These are phyloP conservation scores for Yamadazyma atlantica DNA, from an alignment of 1,139 yeast species.

Conservation along the genomic window DNA sequence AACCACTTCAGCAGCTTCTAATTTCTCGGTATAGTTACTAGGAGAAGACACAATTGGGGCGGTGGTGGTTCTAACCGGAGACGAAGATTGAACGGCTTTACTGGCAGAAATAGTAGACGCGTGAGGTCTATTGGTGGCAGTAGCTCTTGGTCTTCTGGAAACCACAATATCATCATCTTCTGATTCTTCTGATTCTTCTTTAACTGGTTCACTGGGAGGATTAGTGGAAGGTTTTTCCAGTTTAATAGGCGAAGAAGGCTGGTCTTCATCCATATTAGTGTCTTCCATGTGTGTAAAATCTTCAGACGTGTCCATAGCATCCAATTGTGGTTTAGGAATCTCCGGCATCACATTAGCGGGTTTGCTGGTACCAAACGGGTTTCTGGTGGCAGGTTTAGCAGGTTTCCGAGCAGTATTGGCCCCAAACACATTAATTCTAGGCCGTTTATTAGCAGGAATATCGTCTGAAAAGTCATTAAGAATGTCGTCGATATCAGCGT, in stretches of 20 bases:
- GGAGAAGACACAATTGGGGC: slow-evolving; percentile 20
- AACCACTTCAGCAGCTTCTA: slow-evolving; percentile 45
- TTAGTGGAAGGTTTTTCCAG: slow-evolving; percentile 12
- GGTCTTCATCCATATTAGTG: slow-evolving; percentile 12
- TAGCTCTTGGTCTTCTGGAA: slow-evolving; percentile 43
- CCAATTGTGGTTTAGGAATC: not conserved
- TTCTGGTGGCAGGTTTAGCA: not conserved
- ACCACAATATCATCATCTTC: slow-evolving; percentile 54
- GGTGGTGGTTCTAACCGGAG: slow-evolving; percentile 22
- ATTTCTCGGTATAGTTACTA: slow-evolving; percentile 34
- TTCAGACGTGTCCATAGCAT: not conserved
- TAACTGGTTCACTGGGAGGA: slow-evolving; percentile 2
- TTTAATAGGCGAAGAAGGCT: slow-evolving; percentile 36
- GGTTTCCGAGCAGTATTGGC: not conserved
- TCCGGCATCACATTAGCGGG: too few relatives aligned
- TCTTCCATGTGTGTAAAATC: slow-evolving; percentile 5
- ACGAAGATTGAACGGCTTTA: slow-evolving; percentile 16
- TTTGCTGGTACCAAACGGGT: slow-evolving; percentile 1
- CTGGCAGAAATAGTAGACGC: slow-evolving; percentile 20
- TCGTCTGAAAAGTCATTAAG: slow-evolving; percentile 37
- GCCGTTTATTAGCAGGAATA: slow-evolving; percentile 9
- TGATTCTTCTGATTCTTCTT: slow-evolving; percentile 30
- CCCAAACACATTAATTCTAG: slow-evolving; percentile 11
- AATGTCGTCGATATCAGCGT: slow-evolving; percentile 46
- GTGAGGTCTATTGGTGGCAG: slow-evolving; percentile 29